Percentiles rank a stretch among this genome's conserved stretches.
phyloP scores from a whole-genome alignment of 257 asterid genomes.

The Solanum corneliomulleri region DNA sequence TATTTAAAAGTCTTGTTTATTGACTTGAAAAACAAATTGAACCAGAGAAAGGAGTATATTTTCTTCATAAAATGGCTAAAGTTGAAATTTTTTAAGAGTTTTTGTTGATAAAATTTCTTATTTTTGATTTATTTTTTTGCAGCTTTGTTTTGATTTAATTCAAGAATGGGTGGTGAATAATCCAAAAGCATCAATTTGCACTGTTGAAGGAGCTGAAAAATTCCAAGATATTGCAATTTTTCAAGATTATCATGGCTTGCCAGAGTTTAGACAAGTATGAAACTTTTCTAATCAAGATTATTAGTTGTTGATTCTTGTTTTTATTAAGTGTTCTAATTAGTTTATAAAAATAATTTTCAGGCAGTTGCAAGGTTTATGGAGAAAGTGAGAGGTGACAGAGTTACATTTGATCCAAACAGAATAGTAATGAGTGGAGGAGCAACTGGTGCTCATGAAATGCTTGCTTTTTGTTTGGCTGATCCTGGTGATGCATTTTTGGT shows the following conservation, averaged over 20 bases:
- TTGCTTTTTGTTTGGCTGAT: conserved; percentile 83
- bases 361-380: conserved; percentile 87
- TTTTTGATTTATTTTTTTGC: neutral
- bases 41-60: neutral
- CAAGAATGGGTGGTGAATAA: conserved; percentile 45
- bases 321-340: neutral
- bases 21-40: neutral
- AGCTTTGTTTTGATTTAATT: conserved; percentile 55
- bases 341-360: conserved; percentile 10
- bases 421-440: conserved; percentile 92
- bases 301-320: neutral
- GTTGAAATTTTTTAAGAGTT: neutral
- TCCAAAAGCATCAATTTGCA: conserved; percentile 60
- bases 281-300: neutral
- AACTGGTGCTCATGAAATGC: conserved; percentile 74
- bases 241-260: conserved; percentile 77
- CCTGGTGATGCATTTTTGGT: conserved; percentile 77
- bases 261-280: conserved; percentile 61
- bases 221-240: conserved; percentile 50
- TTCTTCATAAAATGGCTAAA: neutral
- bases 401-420: conserved; percentile 53
- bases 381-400: conserved; percentile 59
- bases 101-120: neutral
- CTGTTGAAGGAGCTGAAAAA: conserved; percentile 31
- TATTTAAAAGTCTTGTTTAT: neutral